phyloP scores from a whole-genome alignment of 116 monocot genomes.

The Cymodocea nodosa region DNA sequence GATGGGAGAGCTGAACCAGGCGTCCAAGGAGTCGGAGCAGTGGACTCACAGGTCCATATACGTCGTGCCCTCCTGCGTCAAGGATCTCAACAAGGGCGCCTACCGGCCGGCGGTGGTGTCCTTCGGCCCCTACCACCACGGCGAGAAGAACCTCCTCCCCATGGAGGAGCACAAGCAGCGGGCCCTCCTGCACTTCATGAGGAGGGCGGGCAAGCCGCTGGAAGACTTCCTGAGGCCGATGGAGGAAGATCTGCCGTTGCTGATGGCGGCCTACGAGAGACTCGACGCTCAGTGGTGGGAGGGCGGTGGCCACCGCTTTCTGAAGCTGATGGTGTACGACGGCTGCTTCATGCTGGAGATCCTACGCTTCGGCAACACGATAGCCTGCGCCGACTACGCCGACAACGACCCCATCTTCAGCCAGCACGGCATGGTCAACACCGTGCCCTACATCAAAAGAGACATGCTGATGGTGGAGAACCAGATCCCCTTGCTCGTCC shows the following conservation, averaged over 20 bases:
- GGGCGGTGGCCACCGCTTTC: slow-evolving; percentile 5
- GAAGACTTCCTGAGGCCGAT: slow-evolving; percentile 8
- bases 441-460: slow-evolving; percentile 46
- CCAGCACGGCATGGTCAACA: slow-evolving; percentile 45
- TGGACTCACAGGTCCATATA: slow-evolving; percentile 63
- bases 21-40: slow-evolving; percentile 17
- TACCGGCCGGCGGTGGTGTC: slow-evolving; percentile 58
- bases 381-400: slow-evolving; percentile 23
- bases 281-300: slow-evolving; percentile 14
- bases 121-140: slow-evolving; percentile 78
- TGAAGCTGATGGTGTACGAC: slow-evolving; percentile 53
- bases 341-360: slow-evolving; percentile 86
- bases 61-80: slow-evolving; percentile 50
- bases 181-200: slow-evolving; percentile 34
- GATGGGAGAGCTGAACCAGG: slow-evolving; percentile 6
- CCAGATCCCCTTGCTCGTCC: slow-evolving; percentile 58
- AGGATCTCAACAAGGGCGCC: slow-evolving; percentile 41
- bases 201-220: slow-evolving; percentile 2
- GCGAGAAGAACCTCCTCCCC: slow-evolving; percentile 15
- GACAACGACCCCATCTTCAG: slow-evolving; percentile 74
- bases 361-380: slow-evolving; percentile 15
- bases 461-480: slow-evolving; percentile 76
- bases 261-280: slow-evolving; percentile 15
- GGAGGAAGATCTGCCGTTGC: slow-evolving; percentile 2
- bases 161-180: slow-evolving; percentile 79